Base-by-base conservation (phyloP, 805 yeast species). In the Metschnikowia dekortorum region DNA sequence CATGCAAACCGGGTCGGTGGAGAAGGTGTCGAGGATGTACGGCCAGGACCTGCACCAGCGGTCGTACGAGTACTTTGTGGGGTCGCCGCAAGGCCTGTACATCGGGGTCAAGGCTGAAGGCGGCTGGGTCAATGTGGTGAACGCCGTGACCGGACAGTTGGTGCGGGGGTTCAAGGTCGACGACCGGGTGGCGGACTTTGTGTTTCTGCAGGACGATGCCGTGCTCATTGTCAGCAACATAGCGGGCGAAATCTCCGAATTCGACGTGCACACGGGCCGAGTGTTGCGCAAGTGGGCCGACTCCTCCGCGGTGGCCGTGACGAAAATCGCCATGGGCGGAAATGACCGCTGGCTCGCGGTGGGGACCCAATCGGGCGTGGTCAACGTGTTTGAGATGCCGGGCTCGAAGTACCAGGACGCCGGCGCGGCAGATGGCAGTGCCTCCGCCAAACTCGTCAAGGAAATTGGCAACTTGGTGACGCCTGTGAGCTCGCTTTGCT, bases 211-310 rank as follows among this genome's bases (percentile, higher is more conserved):
- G 4, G 79, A 78, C 53, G 74, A 71, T 52, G 72, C 74, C 11
- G 65, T 68, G 30, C 64, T 73, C 1, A 59, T 86, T 9, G 67
- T 85, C 16, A 81, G 84, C n/a, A 91, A 86, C 60, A 75, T 83
- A 1, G 77, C 80, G 14, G 97, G 98, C 41, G 95, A 89, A 54
- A 80, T 94, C 2, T 91, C 96, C 94, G 96, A 89, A 61, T 94
- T 89, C 71, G 66, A 57, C 14, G 54, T 71, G 46, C 54, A 53
- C 6, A 33, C 44, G 31, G 52, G 42, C 11, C 39, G 46, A 32
- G 76, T 89, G 14, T 49, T 78, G 2, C 74, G 76, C 51, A 81
- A 82, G 61, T 94, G 98, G 98, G 76, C 76, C 41, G 99, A 94
- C 64, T 85, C 83, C 42, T 84, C 91, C 16, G 96, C 96, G 30